phyloP scores from a whole-genome alignment of 352 stramenopile species.

The Blastocystis sp. region DNA sequence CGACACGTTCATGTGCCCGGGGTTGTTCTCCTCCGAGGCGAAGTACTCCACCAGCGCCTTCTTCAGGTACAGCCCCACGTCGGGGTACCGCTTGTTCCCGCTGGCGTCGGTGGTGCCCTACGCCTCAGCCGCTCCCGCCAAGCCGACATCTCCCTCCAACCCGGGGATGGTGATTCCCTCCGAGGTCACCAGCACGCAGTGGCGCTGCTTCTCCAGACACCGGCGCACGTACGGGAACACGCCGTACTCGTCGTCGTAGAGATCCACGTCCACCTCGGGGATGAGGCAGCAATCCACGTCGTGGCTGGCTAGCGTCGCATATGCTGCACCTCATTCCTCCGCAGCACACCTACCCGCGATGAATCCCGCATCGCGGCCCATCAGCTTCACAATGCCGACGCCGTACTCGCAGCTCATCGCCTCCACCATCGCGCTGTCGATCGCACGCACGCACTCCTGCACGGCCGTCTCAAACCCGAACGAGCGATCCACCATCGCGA shows the following conservation, averaged over 20 bases:
- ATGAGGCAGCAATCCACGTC: conserved; percentile 96
- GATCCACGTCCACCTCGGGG: conserved; percentile 84
- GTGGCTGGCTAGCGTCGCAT: conserved; percentile 90
- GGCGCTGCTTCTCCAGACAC: conserved; percentile 81
- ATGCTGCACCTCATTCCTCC: conserved; percentile 71
- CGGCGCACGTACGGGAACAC: conserved; percentile 73
- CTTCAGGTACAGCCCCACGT: conserved; percentile 87
- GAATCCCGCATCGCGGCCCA: conserved; percentile 92
- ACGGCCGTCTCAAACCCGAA: conserved; percentile 96
- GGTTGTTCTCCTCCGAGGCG: conserved; percentile 78
- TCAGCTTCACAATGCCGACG: conserved; percentile 97
- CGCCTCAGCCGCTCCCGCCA: neutral
- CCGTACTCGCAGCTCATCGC: conserved; percentile 90
- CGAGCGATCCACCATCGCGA: conserved; percentile 93
- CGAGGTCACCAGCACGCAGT: conserved; percentile 94
- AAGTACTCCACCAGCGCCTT: conserved; percentile 88
- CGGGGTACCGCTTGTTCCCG: conserved; percentile 87
- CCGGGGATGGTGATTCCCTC: conserved; percentile 80
- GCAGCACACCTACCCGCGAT: conserved; percentile 79
- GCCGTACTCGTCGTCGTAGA: conserved; percentile 70
- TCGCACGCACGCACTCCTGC: conserved; percentile 88
- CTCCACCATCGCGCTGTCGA: conserved; percentile 83
- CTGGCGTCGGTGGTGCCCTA: conserved; percentile 64
- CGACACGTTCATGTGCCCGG: conserved; percentile 76
- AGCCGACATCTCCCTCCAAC: conserved; percentile 32